phyloP scores from a whole-genome alignment of 805 yeast genomes.

The Myxozyma kluyveri region DNA sequence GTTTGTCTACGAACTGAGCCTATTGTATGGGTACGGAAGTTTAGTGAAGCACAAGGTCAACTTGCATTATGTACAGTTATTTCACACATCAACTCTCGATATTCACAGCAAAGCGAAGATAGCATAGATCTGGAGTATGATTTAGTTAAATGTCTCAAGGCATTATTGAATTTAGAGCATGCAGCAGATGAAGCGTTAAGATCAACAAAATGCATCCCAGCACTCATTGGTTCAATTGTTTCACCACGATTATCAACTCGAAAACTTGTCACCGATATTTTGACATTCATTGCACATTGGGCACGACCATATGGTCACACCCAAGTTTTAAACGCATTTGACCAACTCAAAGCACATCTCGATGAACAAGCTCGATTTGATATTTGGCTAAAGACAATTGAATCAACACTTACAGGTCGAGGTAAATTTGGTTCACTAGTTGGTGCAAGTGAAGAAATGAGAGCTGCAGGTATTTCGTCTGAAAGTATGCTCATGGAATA shows the following conservation, averaged over 20 bases:
- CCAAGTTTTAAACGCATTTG: slow-evolving; percentile 55
- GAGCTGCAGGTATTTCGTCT: slow-evolving; percentile 48
- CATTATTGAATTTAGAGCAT: slow-evolving; percentile 61
- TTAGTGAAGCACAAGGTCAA: slow-evolving; percentile 79
- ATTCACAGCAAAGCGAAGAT: slow-evolving; percentile 40
- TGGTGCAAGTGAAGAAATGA: slow-evolving; percentile 84
- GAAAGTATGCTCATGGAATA: slow-evolving; percentile 70
- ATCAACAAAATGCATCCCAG: slow-evolving; percentile 49
- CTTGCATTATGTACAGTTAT: slow-evolving; percentile 68
- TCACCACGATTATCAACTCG: slow-evolving; percentile 76
- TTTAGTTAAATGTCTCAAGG: slow-evolving; percentile 73
- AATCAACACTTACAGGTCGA: slow-evolving; percentile 71
- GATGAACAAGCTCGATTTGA: slow-evolving; percentile 53
- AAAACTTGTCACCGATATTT: slow-evolving; percentile 73
- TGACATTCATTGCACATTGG: slow-evolving; percentile 55
- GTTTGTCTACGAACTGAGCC: slow-evolving; percentile 91
- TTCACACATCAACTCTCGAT: slow-evolving; percentile 48
- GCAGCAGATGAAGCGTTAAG: slow-evolving; percentile 54
- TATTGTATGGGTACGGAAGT: slow-evolving; percentile 72
- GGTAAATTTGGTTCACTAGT: slow-evolving; percentile 89
- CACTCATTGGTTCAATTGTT: slow-evolving; percentile 67
- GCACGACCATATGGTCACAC: slow-evolving; percentile 50
- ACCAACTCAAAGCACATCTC: slow-evolving; percentile 44
- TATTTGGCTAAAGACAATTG: slow-evolving; percentile 68
- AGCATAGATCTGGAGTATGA: slow-evolving; percentile 68